Evolutionary conservation across 106 monocot genomes (phyloP).

Genomic region (Acanthochlamys bracteata): DNA sequence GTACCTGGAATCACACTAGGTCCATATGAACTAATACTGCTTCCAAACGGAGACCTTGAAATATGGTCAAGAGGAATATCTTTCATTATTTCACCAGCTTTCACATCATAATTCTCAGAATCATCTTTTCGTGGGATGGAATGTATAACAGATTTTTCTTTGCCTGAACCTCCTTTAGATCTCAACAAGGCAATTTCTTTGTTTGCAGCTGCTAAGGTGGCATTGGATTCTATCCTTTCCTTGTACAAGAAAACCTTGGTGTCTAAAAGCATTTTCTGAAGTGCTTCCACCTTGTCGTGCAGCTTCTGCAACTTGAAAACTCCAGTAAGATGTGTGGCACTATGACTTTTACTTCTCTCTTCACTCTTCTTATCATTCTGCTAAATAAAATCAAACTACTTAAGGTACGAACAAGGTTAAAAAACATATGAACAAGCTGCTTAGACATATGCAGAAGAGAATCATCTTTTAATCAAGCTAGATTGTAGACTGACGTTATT

Average conservation of each 20-base stretch:
- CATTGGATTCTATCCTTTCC: conserved; percentile 2
- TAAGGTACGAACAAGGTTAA: no score
- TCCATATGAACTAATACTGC: conserved; percentile 3
- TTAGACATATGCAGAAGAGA: no score
- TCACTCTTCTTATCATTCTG: conserved; percentile 7
- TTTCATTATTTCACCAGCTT: conserved; percentile 31
- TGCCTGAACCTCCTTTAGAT: not conserved
- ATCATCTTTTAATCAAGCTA: no score
- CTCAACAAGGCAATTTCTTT: conserved; percentile 17
- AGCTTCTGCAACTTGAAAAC: conserved; percentile 28
- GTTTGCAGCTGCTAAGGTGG: not conserved
- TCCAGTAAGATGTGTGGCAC: conserved; percentile 7
- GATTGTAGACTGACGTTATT: no score
- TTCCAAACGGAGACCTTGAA: conserved; percentile 20
- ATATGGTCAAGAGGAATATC: conserved; percentile 64
- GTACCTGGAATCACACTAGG: not conserved
- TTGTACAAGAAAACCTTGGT: conserved; percentile 4
- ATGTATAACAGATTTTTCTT: conserved; percentile 14
- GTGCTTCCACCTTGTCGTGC: conserved; percentile 28
- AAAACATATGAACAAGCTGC: no score
- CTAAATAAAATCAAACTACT: not conserved
- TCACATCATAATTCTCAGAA: conserved; percentile 13
- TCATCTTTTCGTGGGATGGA: conserved; percentile 10
- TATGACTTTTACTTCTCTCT: conserved; percentile 3
- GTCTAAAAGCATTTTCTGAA: conserved; percentile 24